Evolutionary conservation across 129 eudicot genomes (phyloP), one percentile per base, ranked within the genome.

Genomic region (Tagetes patula): DNA sequence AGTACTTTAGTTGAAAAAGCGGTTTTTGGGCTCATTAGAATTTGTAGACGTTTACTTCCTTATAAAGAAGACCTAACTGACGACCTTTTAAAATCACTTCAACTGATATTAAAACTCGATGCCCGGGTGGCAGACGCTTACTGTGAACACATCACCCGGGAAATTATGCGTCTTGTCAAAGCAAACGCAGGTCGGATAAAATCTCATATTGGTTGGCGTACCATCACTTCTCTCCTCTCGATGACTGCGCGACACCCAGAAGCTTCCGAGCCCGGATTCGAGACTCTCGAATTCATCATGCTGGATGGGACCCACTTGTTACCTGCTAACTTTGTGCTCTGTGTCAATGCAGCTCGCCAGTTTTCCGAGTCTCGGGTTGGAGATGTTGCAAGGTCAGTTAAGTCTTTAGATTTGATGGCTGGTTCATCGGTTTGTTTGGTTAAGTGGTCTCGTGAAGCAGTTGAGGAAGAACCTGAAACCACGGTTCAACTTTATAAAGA

Each of bases 291-390:
- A 43, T 85, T 83, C 72, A 78, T 90, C 63, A 90, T 87, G 96
- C 75, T 89, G 50, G 94, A 87, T 4, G 94, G 96, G 61, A 82
- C 87, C 80, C 91, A 90, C 84, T 76, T 90, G 61, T 65, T 79
- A 38, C 96, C 96, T 2, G 88, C 94, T 6, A 90, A 90, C 63
- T 90, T 83, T 42, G 85, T 85, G 34, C 83, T 90, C 13, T 87
- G 89, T 42, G 78, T 90, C 54, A 82, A 90, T 58, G 89, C 95
- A 1, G 94, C 96, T 38, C 58, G 94, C 36, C 94, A 87, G 75
- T 90, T 90, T 72, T 94, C 94, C 0, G 95, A 90, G 81, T 90
- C 96, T 6, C 87, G 94, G 8, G 95, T 87, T 8, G 96, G 96
- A 2, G 80, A 74, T 8, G 56, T 75, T 30, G 91, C 81, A 10